Percentiles rank a stretch among this genome's conserved stretches.
These are phyloP conservation scores for Orbilia javanica DNA, from an alignment of 2,329 filamentous ascomycete genomes.

Conservation along the genomic window DNA sequence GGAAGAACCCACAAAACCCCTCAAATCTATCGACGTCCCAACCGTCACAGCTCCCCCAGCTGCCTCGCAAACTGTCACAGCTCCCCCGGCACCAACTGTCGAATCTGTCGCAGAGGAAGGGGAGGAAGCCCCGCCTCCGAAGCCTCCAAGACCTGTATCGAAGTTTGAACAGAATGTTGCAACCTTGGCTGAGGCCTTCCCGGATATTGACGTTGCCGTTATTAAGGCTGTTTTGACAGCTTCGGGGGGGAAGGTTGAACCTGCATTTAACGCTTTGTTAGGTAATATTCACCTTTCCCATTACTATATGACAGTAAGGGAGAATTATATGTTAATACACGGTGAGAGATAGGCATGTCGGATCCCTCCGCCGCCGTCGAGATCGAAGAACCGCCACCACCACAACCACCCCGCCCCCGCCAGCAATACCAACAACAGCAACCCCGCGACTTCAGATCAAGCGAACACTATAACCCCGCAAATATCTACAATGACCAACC, in stretches of 20 bases:
- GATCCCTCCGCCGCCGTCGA: conserved; percentile 69
- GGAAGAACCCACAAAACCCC: neutral
- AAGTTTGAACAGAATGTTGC: conserved; percentile 86
- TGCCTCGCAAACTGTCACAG: conserved; percentile 43
- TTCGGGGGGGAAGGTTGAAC: conserved; percentile 87
- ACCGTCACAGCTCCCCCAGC: conserved; percentile 48
- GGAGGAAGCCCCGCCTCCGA: conserved; percentile 73
- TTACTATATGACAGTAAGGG: neutral
- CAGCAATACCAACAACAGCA: conserved; percentile 47
- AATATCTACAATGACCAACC: conserved; percentile 73
- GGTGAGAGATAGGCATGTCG: conserved; percentile 67
- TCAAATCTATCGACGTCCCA: conserved; percentile 38
- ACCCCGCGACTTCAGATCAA: conserved; percentile 50
- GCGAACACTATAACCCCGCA: conserved; percentile 72
- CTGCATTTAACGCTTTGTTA: conserved; percentile 93
- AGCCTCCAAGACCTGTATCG: conserved; percentile 85
- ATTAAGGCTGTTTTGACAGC: conserved; percentile 89
- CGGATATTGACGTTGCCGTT: conserved; percentile 80
- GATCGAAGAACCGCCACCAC: conserved; percentile 63
- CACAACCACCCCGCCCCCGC: conserved; percentile 61
- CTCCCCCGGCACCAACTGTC: conserved; percentile 63
- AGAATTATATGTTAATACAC: neutral
- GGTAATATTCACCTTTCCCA: conserved; percentile 69
- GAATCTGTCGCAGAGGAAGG: conserved; percentile 65
- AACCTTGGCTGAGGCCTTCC: conserved; percentile 94